Base-by-base conservation (phyloP, 2,329 filamentous ascomycete species). In the Phyllosticta paracitricarpa region DNA sequence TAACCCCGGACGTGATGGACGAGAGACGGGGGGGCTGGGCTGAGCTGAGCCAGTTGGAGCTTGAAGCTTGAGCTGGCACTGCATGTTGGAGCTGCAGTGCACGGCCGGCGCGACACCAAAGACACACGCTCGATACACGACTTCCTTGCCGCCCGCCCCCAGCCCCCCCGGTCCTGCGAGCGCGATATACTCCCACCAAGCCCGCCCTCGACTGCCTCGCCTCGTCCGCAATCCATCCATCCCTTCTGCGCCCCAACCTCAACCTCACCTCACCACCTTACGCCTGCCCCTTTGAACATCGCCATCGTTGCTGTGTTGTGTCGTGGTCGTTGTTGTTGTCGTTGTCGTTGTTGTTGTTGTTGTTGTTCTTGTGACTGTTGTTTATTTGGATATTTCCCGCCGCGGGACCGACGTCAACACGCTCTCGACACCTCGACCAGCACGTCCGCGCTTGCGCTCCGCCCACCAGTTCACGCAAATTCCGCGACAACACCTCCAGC, bases 71-170 rank as follows among this genome's bases (percentile, higher is more conserved):
- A 17, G 40, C 40, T 48, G 40, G 40, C 40, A 48, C 17, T 48
- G 40, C 40, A 48, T 48, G 40, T 7, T n/a, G 40, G 14, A 48
- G 40, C 17, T 48, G 40, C 40, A n/a, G 14, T n/a, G 40, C 40
- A 54, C 25, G n/a, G 54, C 54, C 58, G 52, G 30, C 51, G 58
- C 58, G 54, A 61, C 59, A 61, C 59, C 59, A 61, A 53, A 40
- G 33, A 48, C 22, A 61, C 59, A 61, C 59, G 54, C 28, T 48
- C 51, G 26, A 57, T 35, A 57, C 59, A 55, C 59, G 54, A 54
- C 54, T 30, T 61, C 54, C 59, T 56, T 56, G 59, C 59, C 51
- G 57, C 57, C 26, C 26, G 26, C 10, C 35, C 35, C 48, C 48
- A 28, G 14, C 48, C 55, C 40, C 40, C 59, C 54, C 59, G 26